phyloP scores from a whole-genome alignment of 108 stramenopile species.

The Skeletonema costatum region DNA sequence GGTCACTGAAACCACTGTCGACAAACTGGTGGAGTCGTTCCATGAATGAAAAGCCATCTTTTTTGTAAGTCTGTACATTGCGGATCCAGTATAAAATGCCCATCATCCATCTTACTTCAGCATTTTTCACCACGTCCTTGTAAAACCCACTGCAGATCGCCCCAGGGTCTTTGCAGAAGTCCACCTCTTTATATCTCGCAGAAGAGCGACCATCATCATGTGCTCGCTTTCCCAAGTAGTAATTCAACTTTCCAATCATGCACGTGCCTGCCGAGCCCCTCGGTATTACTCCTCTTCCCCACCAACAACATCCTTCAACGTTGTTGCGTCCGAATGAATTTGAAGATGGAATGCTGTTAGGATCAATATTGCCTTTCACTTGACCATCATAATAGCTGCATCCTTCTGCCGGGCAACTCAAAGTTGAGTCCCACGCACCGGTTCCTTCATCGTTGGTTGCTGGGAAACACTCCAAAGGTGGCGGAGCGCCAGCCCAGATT shows the following conservation, averaged over 20 bases:
- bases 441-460: constrained; percentile 17
- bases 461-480: constrained; percentile 43
- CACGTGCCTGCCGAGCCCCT: constrained; percentile 41
- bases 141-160: constrained; percentile 28
- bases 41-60: constrained; percentile 37
- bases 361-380: constrained; percentile 32
- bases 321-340: constrained; percentile 34
- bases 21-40: constrained; percentile 35
- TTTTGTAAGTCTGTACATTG: constrained; percentile 37
- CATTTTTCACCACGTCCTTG: constrained; percentile 20
- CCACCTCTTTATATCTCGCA: constrained; percentile 30
- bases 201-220: constrained; percentile 25
- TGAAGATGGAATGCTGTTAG: constrained; percentile 26
- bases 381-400: constrained; percentile 37
- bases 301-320: constrained; percentile 48
- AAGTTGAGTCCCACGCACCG: constrained; percentile 37
- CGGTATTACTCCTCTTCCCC: constrained; percentile 43
- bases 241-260: constrained; percentile 41
- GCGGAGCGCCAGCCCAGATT: constrained; percentile 30
- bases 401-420: constrained; percentile 26
- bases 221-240: constrained; percentile 36
- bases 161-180: constrained; percentile 48
- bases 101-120: constrained; percentile 47
- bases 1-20: constrained; percentile 34
- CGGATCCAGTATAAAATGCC: constrained; percentile 42